These are phyloP conservation scores for Penicillium brasilianum DNA, from an alignment of 2,329 filamentous ascomycete genomes.

Conservation along the genomic window DNA sequence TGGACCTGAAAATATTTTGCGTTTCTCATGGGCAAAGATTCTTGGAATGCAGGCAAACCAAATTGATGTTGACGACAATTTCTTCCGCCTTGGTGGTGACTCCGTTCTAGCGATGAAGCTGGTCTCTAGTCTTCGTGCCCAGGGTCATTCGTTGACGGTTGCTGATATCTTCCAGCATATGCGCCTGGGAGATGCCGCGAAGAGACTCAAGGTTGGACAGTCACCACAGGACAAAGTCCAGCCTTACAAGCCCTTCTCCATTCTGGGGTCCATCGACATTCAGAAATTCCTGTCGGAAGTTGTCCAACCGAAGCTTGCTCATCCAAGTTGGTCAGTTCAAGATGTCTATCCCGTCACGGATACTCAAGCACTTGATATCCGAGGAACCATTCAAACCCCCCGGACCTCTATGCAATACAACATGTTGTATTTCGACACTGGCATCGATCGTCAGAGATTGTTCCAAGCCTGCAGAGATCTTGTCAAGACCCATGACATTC, in stretches of 20 bases:
- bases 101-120: conserved; percentile 65
- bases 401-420: conserved; percentile 69
- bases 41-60: conserved; percentile 39
- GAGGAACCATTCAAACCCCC: conserved; percentile 61
- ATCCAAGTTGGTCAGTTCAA: conserved; percentile 55
- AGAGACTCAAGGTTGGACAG: conserved; percentile 50
- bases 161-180: conserved; percentile 56
- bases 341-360: conserved; percentile 64
- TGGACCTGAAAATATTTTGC: conserved; percentile 43
- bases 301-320: conserved; percentile 56
- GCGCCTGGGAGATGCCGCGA: conserved; percentile 59
- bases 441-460: conserved; percentile 55
- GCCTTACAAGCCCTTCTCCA: conserved; percentile 56
- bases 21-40: conserved; percentile 38
- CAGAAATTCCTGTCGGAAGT: conserved; percentile 51
- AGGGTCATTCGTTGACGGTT: conserved; percentile 53
- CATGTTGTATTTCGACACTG: conserved; percentile 61
- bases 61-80: conserved; percentile 62
- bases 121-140: conserved; percentile 51
- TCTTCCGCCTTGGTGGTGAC: conserved; percentile 66
- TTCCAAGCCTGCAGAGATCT: conserved; percentile 51
- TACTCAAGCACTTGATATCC: conserved; percentile 64
- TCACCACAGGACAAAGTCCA: conserved; percentile 28
- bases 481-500: conserved; percentile 63
- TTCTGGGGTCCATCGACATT: conserved; percentile 47